A percentile compares a stretch with the other conserved stretches of the same genome.
Evolutionary conservation across 148 eudicot genomes (phyloP).

Genomic region (Agrostemma githago): DNA sequence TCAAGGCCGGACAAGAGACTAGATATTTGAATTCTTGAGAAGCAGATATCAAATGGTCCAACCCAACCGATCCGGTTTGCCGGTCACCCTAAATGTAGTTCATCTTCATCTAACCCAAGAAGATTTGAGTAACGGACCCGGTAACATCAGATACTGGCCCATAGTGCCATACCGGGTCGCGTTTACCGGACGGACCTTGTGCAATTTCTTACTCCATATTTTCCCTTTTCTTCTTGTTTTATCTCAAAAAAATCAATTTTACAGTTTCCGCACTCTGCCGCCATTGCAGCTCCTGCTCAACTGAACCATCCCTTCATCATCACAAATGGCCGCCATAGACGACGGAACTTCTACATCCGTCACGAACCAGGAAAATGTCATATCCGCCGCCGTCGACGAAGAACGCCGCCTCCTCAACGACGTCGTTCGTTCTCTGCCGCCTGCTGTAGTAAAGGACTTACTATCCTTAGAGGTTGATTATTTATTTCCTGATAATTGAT

Average conservation of each 20-base stretch:
- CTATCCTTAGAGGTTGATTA: conserved; percentile 42
- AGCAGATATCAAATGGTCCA: no score
- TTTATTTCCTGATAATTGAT: background rate
- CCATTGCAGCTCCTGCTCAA: conserved; percentile 8
- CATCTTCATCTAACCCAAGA: no score
- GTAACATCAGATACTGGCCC: background rate
- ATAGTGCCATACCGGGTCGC: background rate
- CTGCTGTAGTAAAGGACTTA: conserved; percentile 46
- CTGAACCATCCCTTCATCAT: background rate
- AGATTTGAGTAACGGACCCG: background rate
- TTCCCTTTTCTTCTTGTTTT: no score
- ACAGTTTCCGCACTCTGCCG: conserved; percentile 3
- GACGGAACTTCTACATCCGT: background rate
- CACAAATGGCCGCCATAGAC: background rate
- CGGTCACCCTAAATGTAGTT: no score
- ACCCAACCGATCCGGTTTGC: no score
- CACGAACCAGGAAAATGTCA: background rate
- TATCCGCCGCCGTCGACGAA: conserved; percentile 21
- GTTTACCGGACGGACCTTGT: background rate
- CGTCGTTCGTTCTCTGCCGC: conserved; percentile 43
- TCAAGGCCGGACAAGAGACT: no score
- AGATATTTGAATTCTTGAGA: no score
- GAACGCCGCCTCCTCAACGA: conserved; percentile 41
- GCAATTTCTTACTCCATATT: background rate
- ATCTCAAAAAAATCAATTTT: no score